Conservation (phyloP, 1,284 basidiomycete species). For the Laetiporus sulphureus region DNA sequence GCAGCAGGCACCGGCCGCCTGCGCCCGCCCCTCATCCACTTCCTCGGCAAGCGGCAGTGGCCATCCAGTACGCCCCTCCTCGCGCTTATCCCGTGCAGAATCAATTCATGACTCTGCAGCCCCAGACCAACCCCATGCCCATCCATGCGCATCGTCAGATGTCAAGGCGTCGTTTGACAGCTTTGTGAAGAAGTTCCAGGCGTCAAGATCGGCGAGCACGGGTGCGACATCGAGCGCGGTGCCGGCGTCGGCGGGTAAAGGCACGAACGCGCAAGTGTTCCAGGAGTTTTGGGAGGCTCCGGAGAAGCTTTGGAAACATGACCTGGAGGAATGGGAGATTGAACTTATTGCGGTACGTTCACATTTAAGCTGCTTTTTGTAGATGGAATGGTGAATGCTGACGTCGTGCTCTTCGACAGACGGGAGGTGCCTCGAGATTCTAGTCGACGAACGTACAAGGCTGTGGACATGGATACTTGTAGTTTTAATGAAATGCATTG, state of each 20-base stretch:
- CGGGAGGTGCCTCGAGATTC: no score
- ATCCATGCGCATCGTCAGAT: conserved; percentile 73
- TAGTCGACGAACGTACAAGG: no score
- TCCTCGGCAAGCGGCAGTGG: conserved; percentile 67
- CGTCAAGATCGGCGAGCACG: conserved; percentile 7
- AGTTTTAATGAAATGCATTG: no score
- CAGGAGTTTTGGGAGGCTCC: conserved; percentile 81
- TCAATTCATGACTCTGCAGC: conserved; percentile 33
- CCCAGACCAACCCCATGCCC: conserved; percentile 55
- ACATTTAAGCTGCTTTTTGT: no score
- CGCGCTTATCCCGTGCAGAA: conserved; percentile 1
- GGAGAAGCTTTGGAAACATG: conserved; percentile 54
- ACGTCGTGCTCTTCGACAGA: no score
- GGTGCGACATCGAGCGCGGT: conserved; percentile 22
- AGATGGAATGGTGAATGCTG: no score
- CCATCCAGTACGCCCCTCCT: conserved; percentile 40
- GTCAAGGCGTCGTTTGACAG: conserved; percentile 56
- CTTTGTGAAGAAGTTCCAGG: conserved; percentile 47
- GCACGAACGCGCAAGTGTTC: conserved; percentile 38
- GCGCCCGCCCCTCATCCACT: conserved; percentile 70
- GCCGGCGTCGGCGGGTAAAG: conserved; percentile 4
- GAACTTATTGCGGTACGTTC: conserved; percentile 75
- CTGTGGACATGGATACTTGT: no score
- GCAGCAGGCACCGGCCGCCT: conserved; percentile 29
- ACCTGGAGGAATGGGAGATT: conserved; percentile 65